phyloP scores from a whole-genome alignment of 768 basidiomycete genomes.

The Zangia roseola region DNA sequence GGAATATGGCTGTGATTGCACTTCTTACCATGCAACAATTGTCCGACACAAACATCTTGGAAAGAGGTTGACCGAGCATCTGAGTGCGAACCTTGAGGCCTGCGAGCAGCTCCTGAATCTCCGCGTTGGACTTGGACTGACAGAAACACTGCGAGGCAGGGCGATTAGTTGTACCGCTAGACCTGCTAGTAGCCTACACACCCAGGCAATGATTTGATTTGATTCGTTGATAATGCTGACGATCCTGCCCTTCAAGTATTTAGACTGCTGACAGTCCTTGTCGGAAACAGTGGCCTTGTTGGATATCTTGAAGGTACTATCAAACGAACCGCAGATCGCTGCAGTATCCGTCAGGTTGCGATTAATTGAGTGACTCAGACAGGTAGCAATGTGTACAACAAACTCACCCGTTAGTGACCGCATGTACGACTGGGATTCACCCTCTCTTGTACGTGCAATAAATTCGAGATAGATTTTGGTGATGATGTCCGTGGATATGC shows the following conservation, averaged over 20 bases:
- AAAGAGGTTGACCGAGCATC: constrained; percentile 2
- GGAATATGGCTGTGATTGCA: constrained; percentile 6
- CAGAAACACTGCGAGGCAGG: too few species aligned
- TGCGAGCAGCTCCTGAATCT: too few species aligned
- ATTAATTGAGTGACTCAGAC: too few species aligned
- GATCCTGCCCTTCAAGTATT: background rate
- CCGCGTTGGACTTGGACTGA: too few species aligned
- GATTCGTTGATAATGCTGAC: background rate
- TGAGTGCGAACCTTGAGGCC: too few species aligned
- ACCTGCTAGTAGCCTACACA: too few species aligned
- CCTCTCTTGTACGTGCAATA: background rate
- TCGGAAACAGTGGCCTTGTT: constrained; percentile 9
- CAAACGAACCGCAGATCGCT: constrained; percentile 8
- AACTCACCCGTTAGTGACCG: background rate
- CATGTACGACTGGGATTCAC: background rate
- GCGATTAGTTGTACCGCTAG: too few species aligned
- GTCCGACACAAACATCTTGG: constrained; percentile 14
- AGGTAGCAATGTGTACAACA: too few species aligned
- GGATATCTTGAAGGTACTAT: constrained; percentile 18
- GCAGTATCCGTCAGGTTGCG: too few species aligned
- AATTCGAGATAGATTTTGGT: background rate
- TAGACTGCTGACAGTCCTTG: background rate
- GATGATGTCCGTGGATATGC: background rate
- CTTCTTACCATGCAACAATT: constrained; percentile 21
- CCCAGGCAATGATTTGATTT: background rate